Evolutionary conservation across 352 stramenopile species (phyloP), one percentile per base, ranked within the genome.

Genomic region (Phytophthora agathidicida): DNA sequence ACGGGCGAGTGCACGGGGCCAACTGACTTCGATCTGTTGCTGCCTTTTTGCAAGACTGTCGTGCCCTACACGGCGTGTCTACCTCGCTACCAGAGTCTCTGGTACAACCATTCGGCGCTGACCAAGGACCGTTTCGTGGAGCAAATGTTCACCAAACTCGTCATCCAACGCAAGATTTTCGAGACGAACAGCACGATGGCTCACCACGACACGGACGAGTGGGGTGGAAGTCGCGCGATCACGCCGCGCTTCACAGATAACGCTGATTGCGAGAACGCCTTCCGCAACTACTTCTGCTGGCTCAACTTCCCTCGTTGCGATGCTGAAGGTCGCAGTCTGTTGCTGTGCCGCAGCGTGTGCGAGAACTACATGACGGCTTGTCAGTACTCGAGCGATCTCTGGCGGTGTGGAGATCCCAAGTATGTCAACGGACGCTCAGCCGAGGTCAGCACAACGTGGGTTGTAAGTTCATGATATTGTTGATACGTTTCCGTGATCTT

Each of bases 291-390:
- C 59, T 86, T 93, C 26, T 98, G 90, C 64, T 98, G 83, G 85
- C 39, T 96, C 13, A 98, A 97, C 67, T 97, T 97, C 60, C 91
- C 91, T 16, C 78, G 91, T 26, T 98, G 90, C 67, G 90, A 97
- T 59, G 73, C 86, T 19, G 86, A 94, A 46, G 77, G 86, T 5
- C 60, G 75, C 9, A 94, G 81, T 22, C 63, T 98, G 32, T 65
- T 94, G 53, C 55, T 97, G 24, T 98, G 91, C 22, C 80, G 88
- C 45, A 96, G 83, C 37, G 87, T 94, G 13, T 97, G 91, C 54
- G 86, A 97, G 55, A 97, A 97, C 59, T 96, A 86, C 56, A 95
- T 97, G 62, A 89, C 77, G 32, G 73, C 84, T 6, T 98, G 91
- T 35, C 79, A 94, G 41, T 83, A 95, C 55, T 68, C 73, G 28